Conservation (phyloP, 306 rosid genomes). For the Cicer cuneatum region DNA sequence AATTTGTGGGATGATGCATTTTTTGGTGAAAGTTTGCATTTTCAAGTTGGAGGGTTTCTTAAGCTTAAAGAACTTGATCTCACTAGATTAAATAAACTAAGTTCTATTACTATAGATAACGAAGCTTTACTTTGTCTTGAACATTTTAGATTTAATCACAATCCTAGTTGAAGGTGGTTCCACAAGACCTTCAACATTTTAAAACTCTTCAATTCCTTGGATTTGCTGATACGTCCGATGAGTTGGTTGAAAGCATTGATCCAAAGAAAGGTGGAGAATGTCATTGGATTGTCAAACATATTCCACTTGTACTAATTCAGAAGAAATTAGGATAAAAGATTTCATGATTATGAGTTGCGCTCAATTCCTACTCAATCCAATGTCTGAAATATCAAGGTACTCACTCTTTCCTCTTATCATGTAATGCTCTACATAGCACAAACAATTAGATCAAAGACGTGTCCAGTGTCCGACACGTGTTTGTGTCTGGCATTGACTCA, state of each 20-base stretch:
- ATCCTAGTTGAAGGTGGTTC: slow-evolving; percentile 8
- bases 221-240: slow-evolving; percentile 1
- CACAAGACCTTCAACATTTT: not conserved
- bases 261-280: not conserved
- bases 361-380: slow-evolving; percentile 7
- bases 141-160: not conserved
- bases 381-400: not conserved
- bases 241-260: slow-evolving; percentile 17
- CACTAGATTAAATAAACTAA: not conserved
- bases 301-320: slow-evolving; percentile 6
- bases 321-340: not conserved
- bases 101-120: not conserved
- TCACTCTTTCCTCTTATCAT: not conserved
- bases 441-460: no score
- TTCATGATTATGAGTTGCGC: not conserved
- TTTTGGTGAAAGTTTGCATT: slow-evolving; percentile 1
- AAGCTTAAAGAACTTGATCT: slow-evolving; percentile 7
- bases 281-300: slow-evolving; percentile 7
- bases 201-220: not conserved
- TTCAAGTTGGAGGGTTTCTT: slow-evolving; percentile 18
- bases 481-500: no score
- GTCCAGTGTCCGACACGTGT: no score
- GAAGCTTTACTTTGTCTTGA: not conserved
- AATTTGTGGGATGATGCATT: slow-evolving; percentile 26
- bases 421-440: not conserved